A percentile compares a stretch with the other conserved stretches of the same genome.
Evolutionary conservation across 2,329 filamentous ascomycete genomes (phyloP).

Genomic region (Aspergillus japonicus): DNA sequence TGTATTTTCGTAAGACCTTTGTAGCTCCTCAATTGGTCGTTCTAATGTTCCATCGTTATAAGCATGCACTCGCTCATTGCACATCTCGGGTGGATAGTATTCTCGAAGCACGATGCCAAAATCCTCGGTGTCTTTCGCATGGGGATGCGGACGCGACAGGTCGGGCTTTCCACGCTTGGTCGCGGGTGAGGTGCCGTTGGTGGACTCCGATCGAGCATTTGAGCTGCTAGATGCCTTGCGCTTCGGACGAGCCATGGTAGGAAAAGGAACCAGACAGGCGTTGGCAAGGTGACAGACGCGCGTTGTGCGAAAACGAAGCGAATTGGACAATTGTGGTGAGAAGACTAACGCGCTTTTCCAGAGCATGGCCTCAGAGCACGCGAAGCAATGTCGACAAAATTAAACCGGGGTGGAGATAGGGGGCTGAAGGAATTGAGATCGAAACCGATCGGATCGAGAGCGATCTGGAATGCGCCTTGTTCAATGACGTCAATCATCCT

Average conservation of each 20-base stretch:
- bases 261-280: background rate
- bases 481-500: conserved; percentile 1
- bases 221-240: conserved; percentile 23
- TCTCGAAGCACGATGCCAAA: conserved; percentile 67
- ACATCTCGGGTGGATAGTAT: conserved; percentile 86
- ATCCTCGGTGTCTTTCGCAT: conserved; percentile 44
- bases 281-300: background rate
- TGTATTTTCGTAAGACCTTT: conserved; percentile 62
- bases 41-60: conserved; percentile 70
- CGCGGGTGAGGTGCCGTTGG: conserved; percentile 6
- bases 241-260: conserved; percentile 26
- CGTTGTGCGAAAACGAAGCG: background rate
- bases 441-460: conserved; percentile 3
- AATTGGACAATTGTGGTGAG: background rate
- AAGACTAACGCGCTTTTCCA: background rate
- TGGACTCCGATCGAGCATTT: conserved; percentile 1
- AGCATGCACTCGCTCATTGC: conserved; percentile 69
- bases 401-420: background rate
- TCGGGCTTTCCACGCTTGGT: conserved; percentile 22
- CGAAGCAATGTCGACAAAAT: background rate
- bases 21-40: conserved; percentile 69
- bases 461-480: conserved; percentile 3
- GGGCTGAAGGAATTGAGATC: background rate
- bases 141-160: conserved; percentile 29
- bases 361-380: background rate